Evolutionary conservation across 768 basidiomycete species (phyloP), one percentile per base, ranked within the genome.

Genomic region (Tephrocybe rancida): DNA sequence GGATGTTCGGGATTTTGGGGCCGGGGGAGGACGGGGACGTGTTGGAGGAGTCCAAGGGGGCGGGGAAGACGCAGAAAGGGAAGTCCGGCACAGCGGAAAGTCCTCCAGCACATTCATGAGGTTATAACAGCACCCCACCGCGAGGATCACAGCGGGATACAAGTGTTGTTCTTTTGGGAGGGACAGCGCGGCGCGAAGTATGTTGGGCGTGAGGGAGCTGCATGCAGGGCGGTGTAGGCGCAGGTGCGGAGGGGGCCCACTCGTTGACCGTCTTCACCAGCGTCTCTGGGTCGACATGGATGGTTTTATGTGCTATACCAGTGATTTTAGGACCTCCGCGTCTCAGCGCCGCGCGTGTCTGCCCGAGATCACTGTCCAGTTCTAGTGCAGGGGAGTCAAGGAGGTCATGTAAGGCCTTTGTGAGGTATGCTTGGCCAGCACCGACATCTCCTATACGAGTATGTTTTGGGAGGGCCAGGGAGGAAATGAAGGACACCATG

Each of bases 81-180:
- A n/a, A n/a, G n/a, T n/a, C n/a, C n/a, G n/a, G n/a, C n/a, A n/a
- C n/a, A 86, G 69, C 13, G 84, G 85, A 59, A 85, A 84, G 66
- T 87, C 87, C 48, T 41, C 52, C 24, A 52, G 56, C 38, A 76
- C 68, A 26, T 73, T 68, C 71, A 90, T 78, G 57, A 88, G 73
- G 63, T 91, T 90, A 66, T 91, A 92, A 66, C 90, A 92, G 56
- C 90, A 92, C 3, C 90, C 89, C 14, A 90, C 88, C 6, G 84
- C 76, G 38, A 88, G 76, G 0, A 81, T 72, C 2, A 73, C 83
- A 14, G 74, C 71, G 4, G 83, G 75, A 38, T 60, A 67, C 88
- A 87, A 89, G 19, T 35, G 35, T 7, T 41, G 52, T 8, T 39
- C 50, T 9, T 41, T 6, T 10, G 35, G 44, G 13, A 59, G 35